Conservation (phyloP, 2,329 filamentous ascomycete species). For the Paraphoma sp. region DNA sequence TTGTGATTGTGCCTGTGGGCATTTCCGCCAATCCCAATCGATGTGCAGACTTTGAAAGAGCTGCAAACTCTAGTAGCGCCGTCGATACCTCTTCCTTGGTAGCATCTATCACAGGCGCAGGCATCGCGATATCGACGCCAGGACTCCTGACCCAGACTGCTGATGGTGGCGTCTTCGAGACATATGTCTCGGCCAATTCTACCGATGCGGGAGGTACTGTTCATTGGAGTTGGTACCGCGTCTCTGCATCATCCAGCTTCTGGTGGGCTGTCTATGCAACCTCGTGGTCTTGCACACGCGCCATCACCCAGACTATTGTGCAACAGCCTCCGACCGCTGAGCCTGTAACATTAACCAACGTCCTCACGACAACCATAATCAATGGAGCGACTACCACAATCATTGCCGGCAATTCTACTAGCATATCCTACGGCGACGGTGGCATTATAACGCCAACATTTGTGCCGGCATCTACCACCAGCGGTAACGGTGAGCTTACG, state of each 20-base stretch:
- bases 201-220: slow-evolving; percentile 29
- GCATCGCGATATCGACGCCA: slow-evolving; percentile 30
- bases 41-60: slow-evolving; percentile 20
- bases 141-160: slow-evolving; percentile 24
- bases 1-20: slow-evolving; percentile 27
- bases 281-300: slow-evolving; percentile 32
- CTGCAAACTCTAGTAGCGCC: slow-evolving; percentile 5
- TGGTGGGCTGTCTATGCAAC: slow-evolving; percentile 35
- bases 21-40: slow-evolving; percentile 27
- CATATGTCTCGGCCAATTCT: slow-evolving; percentile 26
- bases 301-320: slow-evolving; percentile 29
- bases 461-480: slow-evolving; percentile 34
- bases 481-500: slow-evolving; percentile 24
- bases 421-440: slow-evolving; percentile 12
- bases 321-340: slow-evolving; percentile 16
- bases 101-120: slow-evolving; percentile 26
- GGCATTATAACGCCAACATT: slow-evolving; percentile 22
- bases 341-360: slow-evolving; percentile 11
- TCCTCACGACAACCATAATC: slow-evolving; percentile 31
- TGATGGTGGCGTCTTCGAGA: slow-evolving; percentile 28
- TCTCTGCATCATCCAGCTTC: slow-evolving; percentile 33
- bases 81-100: slow-evolving; percentile 29
- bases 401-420: slow-evolving; percentile 29
- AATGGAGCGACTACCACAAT: slow-evolving; percentile 28
- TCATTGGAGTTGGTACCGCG: slow-evolving; percentile 29